Conservation (phyloP, 768 basidiomycete species). For the Termitomyces sp. region DNA sequence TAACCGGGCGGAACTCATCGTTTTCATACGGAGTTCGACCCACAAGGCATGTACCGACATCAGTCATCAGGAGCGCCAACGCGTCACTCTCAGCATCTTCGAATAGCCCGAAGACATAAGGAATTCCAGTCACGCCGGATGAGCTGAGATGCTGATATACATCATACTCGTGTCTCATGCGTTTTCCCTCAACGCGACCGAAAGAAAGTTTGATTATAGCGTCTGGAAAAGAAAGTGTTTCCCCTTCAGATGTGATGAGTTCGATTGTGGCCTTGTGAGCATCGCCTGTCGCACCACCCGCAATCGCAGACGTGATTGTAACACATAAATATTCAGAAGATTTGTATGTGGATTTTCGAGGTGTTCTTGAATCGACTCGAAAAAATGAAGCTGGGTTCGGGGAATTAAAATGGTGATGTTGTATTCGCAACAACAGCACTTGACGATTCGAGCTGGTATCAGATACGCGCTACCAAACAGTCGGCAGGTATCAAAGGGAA, state of each 20-base stretch:
- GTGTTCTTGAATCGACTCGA: neutral
- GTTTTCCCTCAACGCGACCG: neutral
- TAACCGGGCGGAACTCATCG: too few relatives aligned
- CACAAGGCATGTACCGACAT: conserved; percentile 1
- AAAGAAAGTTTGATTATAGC: conserved; percentile 14
- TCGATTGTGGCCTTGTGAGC: neutral
- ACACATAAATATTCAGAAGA: conserved; percentile 7
- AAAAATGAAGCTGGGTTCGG: conserved; percentile 10
- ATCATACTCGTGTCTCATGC: conserved; percentile 11
- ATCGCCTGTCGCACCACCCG: neutral
- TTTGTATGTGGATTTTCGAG: neutral
- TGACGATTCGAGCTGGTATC: neutral
- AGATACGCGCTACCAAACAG: neutral
- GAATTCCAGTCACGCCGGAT: conserved; percentile 4
- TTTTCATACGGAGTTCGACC: neutral
- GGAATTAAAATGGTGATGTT: conserved; percentile 3
- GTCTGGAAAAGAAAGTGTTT: neutral
- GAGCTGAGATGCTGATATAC: conserved; percentile 11
- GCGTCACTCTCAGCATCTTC: conserved; percentile 9
- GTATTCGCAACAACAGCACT: neutral
- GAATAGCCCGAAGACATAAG: conserved; percentile 12
- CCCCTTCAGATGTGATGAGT: neutral
- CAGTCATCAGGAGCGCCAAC: conserved; percentile 14
- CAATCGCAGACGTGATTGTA: conserved; percentile 10
- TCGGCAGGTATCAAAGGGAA: neutral